Percentiles rank a stretch among this genome's conserved stretches.
phyloP scores from a whole-genome alignment of 257 asterid species.

The Lycium barbarum region DNA sequence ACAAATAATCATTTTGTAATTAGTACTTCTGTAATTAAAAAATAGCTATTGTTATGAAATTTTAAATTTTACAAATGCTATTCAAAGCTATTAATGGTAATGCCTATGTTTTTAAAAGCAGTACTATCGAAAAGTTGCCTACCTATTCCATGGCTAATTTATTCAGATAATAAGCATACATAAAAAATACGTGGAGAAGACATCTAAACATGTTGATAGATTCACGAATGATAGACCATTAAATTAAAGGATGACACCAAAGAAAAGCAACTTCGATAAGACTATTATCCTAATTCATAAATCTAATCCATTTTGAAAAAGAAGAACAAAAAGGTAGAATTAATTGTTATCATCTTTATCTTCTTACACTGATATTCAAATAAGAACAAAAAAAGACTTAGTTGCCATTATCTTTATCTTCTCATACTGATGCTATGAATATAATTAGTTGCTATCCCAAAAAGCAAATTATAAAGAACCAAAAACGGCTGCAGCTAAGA shows the following conservation, averaged over 20 bases:
- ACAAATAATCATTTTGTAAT: too few relatives aligned
- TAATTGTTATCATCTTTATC: neutral
- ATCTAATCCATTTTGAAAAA: conserved; percentile 3
- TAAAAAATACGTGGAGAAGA: neutral
- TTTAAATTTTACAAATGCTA: too few relatives aligned
- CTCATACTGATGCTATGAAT: neutral
- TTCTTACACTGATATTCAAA: neutral
- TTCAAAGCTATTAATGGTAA: too few relatives aligned
- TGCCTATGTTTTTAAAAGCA: too few relatives aligned
- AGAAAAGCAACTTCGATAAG: neutral
- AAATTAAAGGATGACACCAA: neutral
- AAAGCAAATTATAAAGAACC: neutral
- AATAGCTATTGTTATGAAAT: too few relatives aligned
- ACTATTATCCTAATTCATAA: neutral
- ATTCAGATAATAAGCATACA: neutral
- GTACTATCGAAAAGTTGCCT: too few relatives aligned
- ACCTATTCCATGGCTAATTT: neutral
- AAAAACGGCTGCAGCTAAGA: neutral
- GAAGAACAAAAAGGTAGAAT: neutral
- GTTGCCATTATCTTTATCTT: neutral
- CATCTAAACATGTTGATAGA: neutral
- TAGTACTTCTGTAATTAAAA: too few relatives aligned
- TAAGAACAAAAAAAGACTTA: neutral
- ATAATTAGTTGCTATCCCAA: neutral
- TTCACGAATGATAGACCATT: neutral